Base-by-base conservation (phyloP, 2,329 filamentous ascomycete genomes). In the Pseudogymnoascus sp. region DNA sequence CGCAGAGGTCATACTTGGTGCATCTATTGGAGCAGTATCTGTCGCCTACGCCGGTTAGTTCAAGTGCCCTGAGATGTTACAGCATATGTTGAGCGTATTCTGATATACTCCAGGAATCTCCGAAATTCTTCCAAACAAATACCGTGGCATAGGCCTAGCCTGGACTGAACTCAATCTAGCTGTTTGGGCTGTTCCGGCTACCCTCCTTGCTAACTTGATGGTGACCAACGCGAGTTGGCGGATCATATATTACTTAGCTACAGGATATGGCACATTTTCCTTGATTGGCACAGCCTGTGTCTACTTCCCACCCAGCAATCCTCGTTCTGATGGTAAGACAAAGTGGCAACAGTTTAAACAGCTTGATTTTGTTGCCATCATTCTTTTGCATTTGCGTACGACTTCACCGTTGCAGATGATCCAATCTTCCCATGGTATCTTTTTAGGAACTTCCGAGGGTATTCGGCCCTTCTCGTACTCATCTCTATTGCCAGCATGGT, bases 101-200 rank as follows among this genome's bases (percentile, higher is more conserved):
- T 66, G 67, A 5, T 74, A 72, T 60, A 68, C 72, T 36, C 33
- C 15, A 68, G 77, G 76, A 7, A 74, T 80, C 7, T 77, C 78
- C 5, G 78, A 80, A 65, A 74, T 81, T 21, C 73, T 81, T 1
- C 78, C 78, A 0, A 80, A 80, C 70, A 80, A 80, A 68, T 80
- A 75, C 2, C 66, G 69, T 33, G 69, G 69, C n/a, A 67, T 69
- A 17, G 71, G 71, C 21, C 67, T 73, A 17, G 70, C 68, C 1
- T 72, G 70, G 70, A 72, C 71, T 17, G 70, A 72, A 62, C 69
- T 74, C 64, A 68, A 68, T 72, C n/a, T 59, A 60, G 66, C 28
- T 63, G 67, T 31, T 71, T 72, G 69, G 71, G 70, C 38, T 62
- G 62, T 57, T 63, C 70, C 62, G 65, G 69, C 60, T 66, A 71